These are phyloP conservation scores for Thielaviopsis euricoi DNA, from an alignment of 2,329 filamentous ascomycete genomes.

Conservation along the genomic window DNA sequence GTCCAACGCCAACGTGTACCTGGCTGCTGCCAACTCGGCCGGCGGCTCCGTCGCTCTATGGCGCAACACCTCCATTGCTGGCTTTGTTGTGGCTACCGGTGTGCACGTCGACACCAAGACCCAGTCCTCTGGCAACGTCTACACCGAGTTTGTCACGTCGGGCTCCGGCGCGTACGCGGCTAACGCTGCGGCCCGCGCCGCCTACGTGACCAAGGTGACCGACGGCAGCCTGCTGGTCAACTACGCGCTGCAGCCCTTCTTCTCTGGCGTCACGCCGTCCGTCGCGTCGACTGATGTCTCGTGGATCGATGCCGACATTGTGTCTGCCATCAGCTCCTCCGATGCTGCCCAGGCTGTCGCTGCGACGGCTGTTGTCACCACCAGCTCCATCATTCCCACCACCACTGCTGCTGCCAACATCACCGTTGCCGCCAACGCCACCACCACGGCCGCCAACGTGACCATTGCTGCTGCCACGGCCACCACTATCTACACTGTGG, in stretches of 20 bases:
- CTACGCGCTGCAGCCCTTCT: conserved; percentile 21
- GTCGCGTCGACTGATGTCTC: conserved; percentile 19
- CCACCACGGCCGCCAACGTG: not conserved
- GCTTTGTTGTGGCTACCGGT: conserved; percentile 22
- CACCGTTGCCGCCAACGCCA: not conserved
- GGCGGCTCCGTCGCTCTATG: conserved; percentile 24
- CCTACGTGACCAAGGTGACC: conserved; percentile 21
- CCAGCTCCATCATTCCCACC: not conserved
- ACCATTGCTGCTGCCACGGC: not conserved
- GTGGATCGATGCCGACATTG: conserved; percentile 23
- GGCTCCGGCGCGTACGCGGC: conserved; percentile 24
- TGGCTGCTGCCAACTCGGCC: conserved; percentile 24
- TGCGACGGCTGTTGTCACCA: not conserved
- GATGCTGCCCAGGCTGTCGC: not conserved
- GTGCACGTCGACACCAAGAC: conserved; percentile 19
- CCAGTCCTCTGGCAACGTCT: conserved; percentile 19
- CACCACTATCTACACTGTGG: conserved; percentile 3
- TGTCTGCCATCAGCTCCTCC: conserved; percentile 12
- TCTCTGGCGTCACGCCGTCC: conserved; percentile 19
- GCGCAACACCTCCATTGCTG: conserved; percentile 22
- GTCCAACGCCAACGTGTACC: conserved; percentile 23
- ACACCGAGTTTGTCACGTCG: conserved; percentile 25
- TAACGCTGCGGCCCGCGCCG: conserved; percentile 20
- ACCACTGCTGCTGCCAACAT: not conserved
- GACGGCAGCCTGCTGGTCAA: conserved; percentile 18